Base-by-base conservation (phyloP, 176 grass and related monocot genomes). In the Rhipidocladum racemiflorum region DNA sequence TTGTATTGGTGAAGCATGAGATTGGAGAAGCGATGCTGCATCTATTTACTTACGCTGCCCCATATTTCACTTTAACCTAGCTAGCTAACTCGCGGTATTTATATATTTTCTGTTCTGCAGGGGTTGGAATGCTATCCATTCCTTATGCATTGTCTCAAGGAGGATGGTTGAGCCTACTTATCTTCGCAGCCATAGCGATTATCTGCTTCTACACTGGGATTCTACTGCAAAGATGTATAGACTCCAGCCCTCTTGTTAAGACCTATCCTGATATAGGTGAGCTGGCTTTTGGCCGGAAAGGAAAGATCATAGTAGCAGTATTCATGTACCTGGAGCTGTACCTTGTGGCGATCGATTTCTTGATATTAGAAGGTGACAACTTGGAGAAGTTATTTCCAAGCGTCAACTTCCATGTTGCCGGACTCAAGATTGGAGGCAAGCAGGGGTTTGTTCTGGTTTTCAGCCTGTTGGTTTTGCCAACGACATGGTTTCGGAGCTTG, bases 351-450 rank as follows among this genome's bases (percentile, higher is more conserved):
- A 78, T 91, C 5, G 90, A 94, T 69, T 97, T 97, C 85, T 77
- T 97, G 84, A 97, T 97, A 81, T 64, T 97, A 18, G 94, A 97
- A 90, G 94, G 94, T 32, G 94, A 97, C 84, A 97, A 94, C 70
- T 68, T 97, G 78, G 89, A 97, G 65, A 97, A 97, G 65, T 77
- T 97, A 65, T 97, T 97, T 83, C 94, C 91, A 20, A 68, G 65
- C 7, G 69, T 61, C 12, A 79, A 68, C 68, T 90, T 97, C 42
- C 71, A 91, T 86, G 44, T 91, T 38, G 51, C 75, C 6, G 64
- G 78, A 4, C 63, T 94, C 43, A 90, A 79, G 75, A 82, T 94
- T 46, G 87, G 87, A 90, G 84, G 94, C 27, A 97, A 90, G 79
- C 91, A 91, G 90, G 91, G 81, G 24, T 97, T 97, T 53, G 89